Percentiles rank a stretch among this genome's conserved stretches.
Evolutionary conservation across 495 filamentous ascomycete species (phyloP).

Genomic region (Tuber aestivum): DNA sequence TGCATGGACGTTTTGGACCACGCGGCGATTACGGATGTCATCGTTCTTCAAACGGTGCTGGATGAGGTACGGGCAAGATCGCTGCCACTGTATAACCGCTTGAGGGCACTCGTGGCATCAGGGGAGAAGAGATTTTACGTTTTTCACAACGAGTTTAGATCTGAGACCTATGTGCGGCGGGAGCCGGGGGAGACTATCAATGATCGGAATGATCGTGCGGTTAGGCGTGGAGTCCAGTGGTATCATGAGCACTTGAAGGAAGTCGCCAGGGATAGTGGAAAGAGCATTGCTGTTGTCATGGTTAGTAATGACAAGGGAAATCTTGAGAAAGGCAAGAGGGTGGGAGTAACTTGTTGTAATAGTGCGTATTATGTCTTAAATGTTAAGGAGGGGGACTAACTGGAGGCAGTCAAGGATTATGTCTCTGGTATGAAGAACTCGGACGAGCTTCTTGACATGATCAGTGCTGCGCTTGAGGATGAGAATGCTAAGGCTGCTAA

Average conservation of each 20-base stretch:
- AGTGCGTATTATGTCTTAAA: conserved; percentile 40
- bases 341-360: conserved; percentile 53
- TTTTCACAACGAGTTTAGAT: conserved; percentile 96
- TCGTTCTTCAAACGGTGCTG: conserved; percentile 89
- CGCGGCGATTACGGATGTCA: conserved; percentile 86
- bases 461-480: conserved; percentile 65
- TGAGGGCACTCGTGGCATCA: conserved; percentile 81
- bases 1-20: conserved; percentile 97
- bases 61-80: conserved; percentile 94
- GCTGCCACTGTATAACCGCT: conserved; percentile 86
- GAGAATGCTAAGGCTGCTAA: conserved; percentile 58
- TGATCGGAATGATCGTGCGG: conserved; percentile 89
- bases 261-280: conserved; percentile 46
- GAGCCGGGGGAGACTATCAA: conserved; percentile 81
- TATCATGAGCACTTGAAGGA: conserved; percentile 72
- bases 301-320: conserved; percentile 88
- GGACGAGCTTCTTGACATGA: conserved; percentile 87
- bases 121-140: conserved; percentile 96
- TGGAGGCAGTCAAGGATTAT: conserved; percentile 60
- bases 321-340: conserved; percentile 70
- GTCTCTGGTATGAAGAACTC: conserved; percentile 76
- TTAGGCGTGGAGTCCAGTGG: conserved; percentile 80
- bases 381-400: conserved; percentile 9
- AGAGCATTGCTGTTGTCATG: conserved; percentile 71
- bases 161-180: conserved; percentile 78